Base-by-base conservation (phyloP, 83 land plant species). In the Picea engelmannii region DNA sequence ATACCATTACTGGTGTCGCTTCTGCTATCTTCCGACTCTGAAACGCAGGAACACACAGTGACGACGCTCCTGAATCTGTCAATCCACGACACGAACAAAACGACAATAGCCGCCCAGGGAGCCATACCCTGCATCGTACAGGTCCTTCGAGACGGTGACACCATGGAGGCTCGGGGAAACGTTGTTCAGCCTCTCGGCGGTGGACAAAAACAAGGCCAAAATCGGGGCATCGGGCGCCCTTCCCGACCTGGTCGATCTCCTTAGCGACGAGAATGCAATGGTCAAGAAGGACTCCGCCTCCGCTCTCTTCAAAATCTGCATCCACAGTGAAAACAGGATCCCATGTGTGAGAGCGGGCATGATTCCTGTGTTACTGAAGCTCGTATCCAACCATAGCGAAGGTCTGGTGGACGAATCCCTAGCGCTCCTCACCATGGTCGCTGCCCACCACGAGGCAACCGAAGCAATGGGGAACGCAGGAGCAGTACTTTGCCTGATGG, bases 231-330 rank as follows among this genome's bases (percentile, higher is more conserved):
- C 95, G 2, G 94, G 88, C 24, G 94, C 90, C 4, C 47, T 95
- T 18, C 70, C 85, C 35, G 93, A 88, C 17, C 90, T 93, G 2
- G 82, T 91, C 20, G 87, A 86, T 52, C 89, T 95, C 2, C 73
- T 95, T 20, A 83, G 80, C 9, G 82, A 84, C n/a, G 95, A 90
- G 2, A 85, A 85, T 62, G 60, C 85, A 7, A 66, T 81, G 10
- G 95, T 88, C 0, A 91, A 91, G 88, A 95, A 93, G 77, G 98
- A 93, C 73, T 92, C 91, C 15, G 92, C 92, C 15, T 85, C 88
- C 3, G 98, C 98, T n/a, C 85, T 95, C 20, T 90, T 86, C 68
- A 90, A 82, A 40, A 79, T 95, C 55, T 95, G 92, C 76, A 84
- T 90, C 55, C 24, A 78, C 12, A 88, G 81, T 64, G 90, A 92